Conservation (phyloP, 306 rosid genomes). For the Abrus precatorius region DNA sequence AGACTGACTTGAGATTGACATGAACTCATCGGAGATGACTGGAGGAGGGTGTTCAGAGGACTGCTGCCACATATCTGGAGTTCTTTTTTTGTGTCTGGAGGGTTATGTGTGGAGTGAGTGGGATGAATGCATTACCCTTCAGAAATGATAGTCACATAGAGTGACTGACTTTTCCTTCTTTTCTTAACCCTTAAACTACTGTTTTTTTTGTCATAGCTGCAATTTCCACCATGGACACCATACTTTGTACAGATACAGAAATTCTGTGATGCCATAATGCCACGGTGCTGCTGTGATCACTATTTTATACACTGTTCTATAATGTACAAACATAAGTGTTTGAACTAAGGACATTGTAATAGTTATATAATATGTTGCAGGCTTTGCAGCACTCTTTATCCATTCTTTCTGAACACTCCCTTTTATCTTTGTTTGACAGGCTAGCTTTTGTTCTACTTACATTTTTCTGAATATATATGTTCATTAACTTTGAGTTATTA, state of each 20-base stretch:
- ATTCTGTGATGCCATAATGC: no score
- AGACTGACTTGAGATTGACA: not conserved
- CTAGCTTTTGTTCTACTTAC: not conserved
- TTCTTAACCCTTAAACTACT: no score
- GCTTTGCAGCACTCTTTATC: not conserved
- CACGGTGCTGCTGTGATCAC: not conserved
- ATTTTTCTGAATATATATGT: constrained; percentile 13
- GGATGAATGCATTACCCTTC: no score
- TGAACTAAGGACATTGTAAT: constrained; percentile 16
- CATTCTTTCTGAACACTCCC: not conserved
- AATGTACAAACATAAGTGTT: not conserved
- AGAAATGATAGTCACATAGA: no score
- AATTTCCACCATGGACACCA: not conserved
- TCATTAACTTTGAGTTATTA: not conserved
- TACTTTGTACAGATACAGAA: not conserved
- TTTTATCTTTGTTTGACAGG: not conserved
- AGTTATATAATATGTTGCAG: not conserved
- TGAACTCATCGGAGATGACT: not conserved
- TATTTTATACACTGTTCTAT: not conserved
- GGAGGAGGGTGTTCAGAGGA: not conserved
- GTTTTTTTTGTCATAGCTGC: no score
- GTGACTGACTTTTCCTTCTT: no score
- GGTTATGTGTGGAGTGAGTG: not conserved
- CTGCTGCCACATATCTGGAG: not conserved
- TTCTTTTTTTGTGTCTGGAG: not conserved